These are phyloP conservation scores for Yarrowia divulgata DNA, from an alignment of 805 yeast genomes.

Conservation along the genomic window DNA sequence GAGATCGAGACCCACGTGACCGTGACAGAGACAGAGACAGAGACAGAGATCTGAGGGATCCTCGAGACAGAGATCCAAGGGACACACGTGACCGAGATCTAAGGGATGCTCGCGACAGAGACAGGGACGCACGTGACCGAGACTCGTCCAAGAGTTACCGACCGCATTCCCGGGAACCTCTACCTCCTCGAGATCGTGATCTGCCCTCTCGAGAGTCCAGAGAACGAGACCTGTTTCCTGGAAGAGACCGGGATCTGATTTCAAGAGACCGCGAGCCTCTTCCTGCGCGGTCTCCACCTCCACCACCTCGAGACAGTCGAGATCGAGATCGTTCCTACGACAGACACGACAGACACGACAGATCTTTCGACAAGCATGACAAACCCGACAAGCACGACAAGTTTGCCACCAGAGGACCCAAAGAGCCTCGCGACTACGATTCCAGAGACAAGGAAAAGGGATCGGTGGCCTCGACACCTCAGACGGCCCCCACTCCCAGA, in stretches of 20 bases:
- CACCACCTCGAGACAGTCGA: slow-evolving; percentile 4
- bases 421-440: too few species aligned
- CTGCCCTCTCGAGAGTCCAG: not conserved
- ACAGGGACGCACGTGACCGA: too few species aligned
- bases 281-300: slow-evolving; percentile 2
- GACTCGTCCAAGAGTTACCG: slow-evolving; percentile 1
- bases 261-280: slow-evolving; percentile 1
- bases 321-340: not conserved
- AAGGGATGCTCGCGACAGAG: not conserved
- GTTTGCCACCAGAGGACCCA: too few species aligned
- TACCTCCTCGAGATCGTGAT: slow-evolving; percentile 3
- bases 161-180: not conserved
- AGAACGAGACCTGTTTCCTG: not conserved
- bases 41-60: not conserved
- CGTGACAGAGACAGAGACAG: not conserved
- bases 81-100: not conserved
- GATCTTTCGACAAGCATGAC: slow-evolving; percentile 4
- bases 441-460: not conserved
- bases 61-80: slow-evolving; percentile 1
- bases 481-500: slow-evolving; percentile 28
- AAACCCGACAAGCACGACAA: too few species aligned
- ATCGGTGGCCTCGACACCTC: slow-evolving; percentile 3
- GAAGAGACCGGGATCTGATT: not conserved
- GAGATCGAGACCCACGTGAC: slow-evolving; percentile 1
- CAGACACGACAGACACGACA: slow-evolving; percentile 3